Evolutionary conservation across 257 asterid species (phyloP).

Genomic region (Fraxinus cuspidata): DNA sequence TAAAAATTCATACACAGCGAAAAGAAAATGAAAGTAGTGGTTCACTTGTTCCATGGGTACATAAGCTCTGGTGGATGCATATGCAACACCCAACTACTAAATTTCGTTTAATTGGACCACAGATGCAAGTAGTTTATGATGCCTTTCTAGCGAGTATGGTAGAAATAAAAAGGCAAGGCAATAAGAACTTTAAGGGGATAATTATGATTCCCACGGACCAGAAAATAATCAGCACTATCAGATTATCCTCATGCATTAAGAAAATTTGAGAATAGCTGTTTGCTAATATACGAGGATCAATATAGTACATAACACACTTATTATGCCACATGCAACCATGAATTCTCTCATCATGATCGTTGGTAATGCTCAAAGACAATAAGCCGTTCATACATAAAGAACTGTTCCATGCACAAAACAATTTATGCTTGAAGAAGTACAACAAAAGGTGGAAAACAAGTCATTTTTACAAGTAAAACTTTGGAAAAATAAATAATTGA

Average conservation of each 20-base stretch:
- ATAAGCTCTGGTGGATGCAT: not conserved
- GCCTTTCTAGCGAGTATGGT: not conserved
- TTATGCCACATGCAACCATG: not conserved
- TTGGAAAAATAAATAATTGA: not conserved
- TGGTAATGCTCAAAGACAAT: not conserved
- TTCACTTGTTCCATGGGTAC: no score
- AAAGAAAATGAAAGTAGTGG: no score
- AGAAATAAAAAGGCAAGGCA: not conserved
- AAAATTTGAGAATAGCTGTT: not conserved
- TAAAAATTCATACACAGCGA: no score
- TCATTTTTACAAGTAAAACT: slow-evolving; percentile 7
- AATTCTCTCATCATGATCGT: not conserved
- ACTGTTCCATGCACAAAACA: not conserved
- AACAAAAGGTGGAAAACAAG: slow-evolving; percentile 1
- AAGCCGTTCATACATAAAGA: not conserved
- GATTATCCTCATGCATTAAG: not conserved
- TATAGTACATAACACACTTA: not conserved
- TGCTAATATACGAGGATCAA: not conserved
- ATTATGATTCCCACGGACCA: not conserved
- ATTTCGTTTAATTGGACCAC: not conserved
- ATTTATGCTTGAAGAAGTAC: not conserved
- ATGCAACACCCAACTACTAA: not conserved
- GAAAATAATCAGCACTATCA: not conserved
- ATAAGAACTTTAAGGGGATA: not conserved
- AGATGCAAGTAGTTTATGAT: not conserved